These are phyloP conservation scores for Yamadazyma taylorii DNA, from an alignment of 1,139 yeast genomes.

Conservation along the genomic window DNA sequence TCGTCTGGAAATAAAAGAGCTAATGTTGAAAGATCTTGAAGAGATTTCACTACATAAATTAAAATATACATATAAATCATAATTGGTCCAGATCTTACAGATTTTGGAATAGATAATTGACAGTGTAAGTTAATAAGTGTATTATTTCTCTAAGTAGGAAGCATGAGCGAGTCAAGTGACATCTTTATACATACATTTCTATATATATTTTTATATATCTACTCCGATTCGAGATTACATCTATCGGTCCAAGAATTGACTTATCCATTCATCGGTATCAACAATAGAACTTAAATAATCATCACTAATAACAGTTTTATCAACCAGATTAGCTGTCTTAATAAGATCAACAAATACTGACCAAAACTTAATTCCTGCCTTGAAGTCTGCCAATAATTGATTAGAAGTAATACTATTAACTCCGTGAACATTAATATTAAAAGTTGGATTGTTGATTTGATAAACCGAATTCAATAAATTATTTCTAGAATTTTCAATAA, in stretches of 20 bases:
- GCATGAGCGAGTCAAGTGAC: too few species aligned
- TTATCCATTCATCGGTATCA: constrained; percentile 46
- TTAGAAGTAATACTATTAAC: constrained; percentile 37
- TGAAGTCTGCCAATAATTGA: constrained; percentile 43
- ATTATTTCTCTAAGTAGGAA: too few species aligned
- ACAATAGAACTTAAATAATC: constrained; percentile 32
- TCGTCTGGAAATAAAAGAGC: too few species aligned
- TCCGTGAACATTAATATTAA: constrained; percentile 46
- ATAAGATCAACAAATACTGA: constrained; percentile 41
- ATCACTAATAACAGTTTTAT: constrained; percentile 33
- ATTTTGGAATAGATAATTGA: too few species aligned
- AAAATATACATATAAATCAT: too few species aligned
- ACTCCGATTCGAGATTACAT: too few species aligned
- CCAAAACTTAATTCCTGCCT: constrained; percentile 41
- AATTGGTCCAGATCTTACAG: too few species aligned
- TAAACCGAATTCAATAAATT: constrained; percentile 40
- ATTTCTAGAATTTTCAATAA: constrained; percentile 30
- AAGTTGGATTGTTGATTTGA: constrained; percentile 40
- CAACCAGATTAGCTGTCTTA: constrained; percentile 33
- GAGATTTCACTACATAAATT: too few species aligned
- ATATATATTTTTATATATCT: too few species aligned
- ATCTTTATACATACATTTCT: too few species aligned
- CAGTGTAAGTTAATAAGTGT: too few species aligned
- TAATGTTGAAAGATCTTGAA: too few species aligned
- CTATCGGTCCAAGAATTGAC: not conserved